Conservation (phyloP, 495 filamentous ascomycete species). For the Cercophora sp. region DNA sequence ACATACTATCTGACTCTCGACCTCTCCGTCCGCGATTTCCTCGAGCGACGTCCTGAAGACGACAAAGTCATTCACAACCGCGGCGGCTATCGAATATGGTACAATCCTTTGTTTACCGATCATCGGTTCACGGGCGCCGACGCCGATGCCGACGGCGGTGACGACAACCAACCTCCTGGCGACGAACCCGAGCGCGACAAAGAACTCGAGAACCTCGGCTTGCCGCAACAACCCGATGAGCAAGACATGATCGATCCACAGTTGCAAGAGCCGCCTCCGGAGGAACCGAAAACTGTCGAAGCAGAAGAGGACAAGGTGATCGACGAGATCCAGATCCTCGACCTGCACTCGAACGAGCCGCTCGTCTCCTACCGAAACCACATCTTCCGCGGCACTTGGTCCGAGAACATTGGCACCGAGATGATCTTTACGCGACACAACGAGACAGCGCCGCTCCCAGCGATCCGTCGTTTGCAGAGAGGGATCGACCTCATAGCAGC, state of each 20-base stretch:
- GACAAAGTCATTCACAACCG: constrained; percentile 25
- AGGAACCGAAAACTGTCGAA: neutral
- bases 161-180: constrained; percentile 31
- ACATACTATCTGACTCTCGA: constrained; percentile 56
- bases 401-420: constrained; percentile 73
- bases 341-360: constrained; percentile 67
- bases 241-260: constrained; percentile 17
- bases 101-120: constrained; percentile 32
- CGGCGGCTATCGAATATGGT: constrained; percentile 33
- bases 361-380: constrained; percentile 70
- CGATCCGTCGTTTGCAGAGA: constrained; percentile 41
- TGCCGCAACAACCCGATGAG: constrained; percentile 9
- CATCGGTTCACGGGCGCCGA: constrained; percentile 29
- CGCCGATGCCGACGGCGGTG: constrained; percentile 17
- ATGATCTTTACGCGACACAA: constrained; percentile 60
- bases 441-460: constrained; percentile 33
- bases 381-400: constrained; percentile 74
- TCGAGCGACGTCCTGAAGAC: constrained; percentile 30
- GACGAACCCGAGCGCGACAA: constrained; percentile 24
- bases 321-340: constrained; percentile 68
- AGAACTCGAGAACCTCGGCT: constrained; percentile 23
- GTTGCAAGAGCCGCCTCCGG: constrained; percentile 6
- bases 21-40: constrained; percentile 48
- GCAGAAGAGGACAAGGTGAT: constrained; percentile 5
- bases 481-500: constrained; percentile 61